phyloP scores from a whole-genome alignment of 2,329 filamentous ascomycete species.

The Aspergillus hortae region DNA sequence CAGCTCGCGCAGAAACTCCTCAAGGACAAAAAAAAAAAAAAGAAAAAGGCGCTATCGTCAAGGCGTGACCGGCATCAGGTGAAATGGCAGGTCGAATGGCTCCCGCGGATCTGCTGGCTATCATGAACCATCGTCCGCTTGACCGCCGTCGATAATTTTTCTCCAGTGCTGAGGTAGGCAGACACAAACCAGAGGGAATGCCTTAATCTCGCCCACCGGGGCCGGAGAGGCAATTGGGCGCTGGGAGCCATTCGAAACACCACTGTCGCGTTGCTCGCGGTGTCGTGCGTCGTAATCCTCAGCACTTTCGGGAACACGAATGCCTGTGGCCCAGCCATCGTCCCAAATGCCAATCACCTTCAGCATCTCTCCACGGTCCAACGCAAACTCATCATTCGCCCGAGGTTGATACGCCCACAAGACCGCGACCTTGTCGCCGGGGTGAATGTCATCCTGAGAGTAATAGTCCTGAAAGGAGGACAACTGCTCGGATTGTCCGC shows the following conservation, averaged over 20 bases:
- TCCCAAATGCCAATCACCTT: conserved; percentile 99
- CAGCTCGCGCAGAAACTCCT: not conserved
- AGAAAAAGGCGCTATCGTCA: conserved; percentile 31
- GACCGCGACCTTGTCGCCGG: conserved; percentile 82
- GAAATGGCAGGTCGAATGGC: conserved; percentile 7
- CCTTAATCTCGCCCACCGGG: conserved; percentile 82
- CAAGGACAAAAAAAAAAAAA: not conserved
- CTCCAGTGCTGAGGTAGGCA: conserved; percentile 94
- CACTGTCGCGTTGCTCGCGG: conserved; percentile 82
- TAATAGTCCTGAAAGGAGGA: conserved; percentile 99
- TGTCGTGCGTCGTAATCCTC: conserved; percentile 82
- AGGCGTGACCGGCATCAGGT: conserved; percentile 32
- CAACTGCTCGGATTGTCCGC: conserved; percentile 91
- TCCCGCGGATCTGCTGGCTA: conserved; percentile 8
- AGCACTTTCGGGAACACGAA: conserved; percentile 74
- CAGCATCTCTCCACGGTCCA: conserved; percentile 95
- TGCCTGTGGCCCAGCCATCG: conserved; percentile 95
- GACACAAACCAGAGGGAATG: conserved; percentile 94
- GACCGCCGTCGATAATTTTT: conserved; percentile 90
- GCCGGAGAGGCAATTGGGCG: conserved; percentile 59
- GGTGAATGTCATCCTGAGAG: conserved; percentile 91
- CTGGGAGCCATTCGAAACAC: conserved; percentile 77
- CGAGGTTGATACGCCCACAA: conserved; percentile 97
- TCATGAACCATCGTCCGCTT: conserved; percentile 24
- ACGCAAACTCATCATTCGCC: conserved; percentile 84